phyloP scores from a whole-genome alignment of 257 asterid species.

The Solanum piurae region DNA sequence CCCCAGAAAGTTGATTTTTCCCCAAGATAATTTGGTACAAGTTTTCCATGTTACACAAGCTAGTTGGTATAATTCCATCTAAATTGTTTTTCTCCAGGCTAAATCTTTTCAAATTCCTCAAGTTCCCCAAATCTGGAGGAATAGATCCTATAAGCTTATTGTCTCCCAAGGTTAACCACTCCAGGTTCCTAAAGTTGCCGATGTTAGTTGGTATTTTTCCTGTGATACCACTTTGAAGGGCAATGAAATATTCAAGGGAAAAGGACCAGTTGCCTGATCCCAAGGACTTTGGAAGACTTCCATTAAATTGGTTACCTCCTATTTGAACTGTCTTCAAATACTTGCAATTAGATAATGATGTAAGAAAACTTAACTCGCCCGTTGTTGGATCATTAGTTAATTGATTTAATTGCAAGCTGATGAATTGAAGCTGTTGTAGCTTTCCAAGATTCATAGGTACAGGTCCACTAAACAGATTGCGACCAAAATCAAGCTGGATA shows the following conservation, averaged over 20 bases:
- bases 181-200: constrained; percentile 3
- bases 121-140: constrained; percentile 3
- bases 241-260: not conserved
- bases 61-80: not conserved
- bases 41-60: not conserved
- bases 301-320: not conserved
- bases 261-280: constrained; percentile 8
- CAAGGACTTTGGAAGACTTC: constrained; percentile 4
- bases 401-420: not conserved
- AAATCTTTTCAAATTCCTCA: not conserved
- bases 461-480: constrained; percentile 5
- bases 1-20: constrained; percentile 2
- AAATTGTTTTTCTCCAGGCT: not conserved
- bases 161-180: not conserved
- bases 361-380: not conserved
- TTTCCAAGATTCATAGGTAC: constrained; percentile 6
- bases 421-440: not conserved
- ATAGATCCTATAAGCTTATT: constrained; percentile 6
- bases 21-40: not conserved
- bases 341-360: constrained; percentile 1
- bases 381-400: constrained; percentile 1
- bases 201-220: constrained; percentile 11
- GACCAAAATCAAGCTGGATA: not conserved
- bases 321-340: not conserved
- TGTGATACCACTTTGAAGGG: not conserved